phyloP scores from a whole-genome alignment of 192 early-diverging fungal genomes.

The Backusella macrospora region DNA sequence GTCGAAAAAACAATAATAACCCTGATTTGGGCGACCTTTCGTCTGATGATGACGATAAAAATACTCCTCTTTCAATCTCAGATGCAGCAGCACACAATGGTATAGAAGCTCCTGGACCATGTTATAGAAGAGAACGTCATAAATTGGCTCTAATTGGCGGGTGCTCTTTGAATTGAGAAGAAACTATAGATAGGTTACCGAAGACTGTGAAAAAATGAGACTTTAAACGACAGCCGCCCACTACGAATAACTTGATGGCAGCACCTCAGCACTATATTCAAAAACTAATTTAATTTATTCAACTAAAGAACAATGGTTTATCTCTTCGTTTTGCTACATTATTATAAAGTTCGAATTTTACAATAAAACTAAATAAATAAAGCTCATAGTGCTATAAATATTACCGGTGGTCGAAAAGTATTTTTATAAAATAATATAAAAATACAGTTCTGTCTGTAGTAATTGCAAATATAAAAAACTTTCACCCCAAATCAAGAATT shows the following conservation, averaged over 20 bases:
- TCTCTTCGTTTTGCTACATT: background rate
- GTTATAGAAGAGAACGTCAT: constrained; percentile 14
- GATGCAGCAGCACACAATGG: background rate
- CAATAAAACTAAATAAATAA: background rate
- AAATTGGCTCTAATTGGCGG: constrained; percentile 24
- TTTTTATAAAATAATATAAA: no score
- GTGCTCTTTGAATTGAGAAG: background rate
- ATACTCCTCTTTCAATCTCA: background rate
- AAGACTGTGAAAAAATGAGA: constrained; percentile 5
- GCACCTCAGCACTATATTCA: constrained; percentile 12
- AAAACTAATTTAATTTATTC: constrained; percentile 15
- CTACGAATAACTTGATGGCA: background rate
- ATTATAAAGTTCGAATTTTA: background rate
- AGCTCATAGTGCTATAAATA: no score
- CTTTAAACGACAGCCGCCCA: background rate
- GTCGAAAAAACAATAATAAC: no score
- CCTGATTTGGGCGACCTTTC: background rate
- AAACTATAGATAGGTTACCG: background rate
- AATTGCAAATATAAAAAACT: no score
- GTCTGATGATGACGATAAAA: background rate
- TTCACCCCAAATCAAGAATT: no score
- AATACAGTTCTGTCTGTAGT: no score
- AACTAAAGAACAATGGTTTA: background rate
- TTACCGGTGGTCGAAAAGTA: no score
- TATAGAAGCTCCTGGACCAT: background rate